Percentiles rank a stretch among this genome's conserved stretches.
phyloP scores from a whole-genome alignment of 2,329 filamentous ascomycete species.

The Colletotrichum phormii region DNA sequence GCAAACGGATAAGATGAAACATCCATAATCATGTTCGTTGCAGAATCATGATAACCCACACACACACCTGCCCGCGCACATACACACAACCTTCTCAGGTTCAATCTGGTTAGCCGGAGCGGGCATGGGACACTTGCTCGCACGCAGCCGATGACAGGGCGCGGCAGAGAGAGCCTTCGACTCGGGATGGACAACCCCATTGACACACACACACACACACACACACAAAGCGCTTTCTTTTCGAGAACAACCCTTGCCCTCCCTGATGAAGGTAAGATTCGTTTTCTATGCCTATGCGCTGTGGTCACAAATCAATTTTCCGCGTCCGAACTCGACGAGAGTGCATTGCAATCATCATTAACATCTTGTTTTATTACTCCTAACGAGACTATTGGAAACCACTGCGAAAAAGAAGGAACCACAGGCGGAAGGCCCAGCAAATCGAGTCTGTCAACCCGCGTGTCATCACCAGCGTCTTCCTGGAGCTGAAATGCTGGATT shows the following conservation, averaged over 20 bases:
- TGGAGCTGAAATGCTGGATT: constrained; percentile 1
- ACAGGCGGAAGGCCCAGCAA: not conserved
- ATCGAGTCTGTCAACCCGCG: not conserved
- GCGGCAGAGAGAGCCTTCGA: constrained; percentile 21
- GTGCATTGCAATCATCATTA: not conserved
- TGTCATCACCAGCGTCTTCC: not conserved
- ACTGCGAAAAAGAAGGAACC: not conserved
- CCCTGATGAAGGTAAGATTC: not conserved
- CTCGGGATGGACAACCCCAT: constrained; percentile 32
- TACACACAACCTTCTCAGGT: constrained; percentile 3
- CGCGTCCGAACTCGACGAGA: constrained; percentile 25
- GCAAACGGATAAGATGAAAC: constrained; percentile 37
- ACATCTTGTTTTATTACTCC: not conserved
- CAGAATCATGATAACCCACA: constrained; percentile 36
- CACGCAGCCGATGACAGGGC: not conserved
- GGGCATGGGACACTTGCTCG: constrained; percentile 34
- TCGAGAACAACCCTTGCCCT: constrained; percentile 24
- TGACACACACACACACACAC: not conserved
- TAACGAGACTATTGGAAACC: not conserved
- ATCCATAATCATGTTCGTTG: constrained; percentile 35
- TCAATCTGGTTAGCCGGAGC: constrained; percentile 12
- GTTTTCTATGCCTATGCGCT: not conserved
- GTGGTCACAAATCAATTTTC: constrained; percentile 17
- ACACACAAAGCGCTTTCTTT: constrained; percentile 13
- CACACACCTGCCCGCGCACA: constrained; percentile 19